Base-by-base conservation (phyloP, 2,329 filamentous ascomycete genomes). In the Myrmaecium sp. region DNA sequence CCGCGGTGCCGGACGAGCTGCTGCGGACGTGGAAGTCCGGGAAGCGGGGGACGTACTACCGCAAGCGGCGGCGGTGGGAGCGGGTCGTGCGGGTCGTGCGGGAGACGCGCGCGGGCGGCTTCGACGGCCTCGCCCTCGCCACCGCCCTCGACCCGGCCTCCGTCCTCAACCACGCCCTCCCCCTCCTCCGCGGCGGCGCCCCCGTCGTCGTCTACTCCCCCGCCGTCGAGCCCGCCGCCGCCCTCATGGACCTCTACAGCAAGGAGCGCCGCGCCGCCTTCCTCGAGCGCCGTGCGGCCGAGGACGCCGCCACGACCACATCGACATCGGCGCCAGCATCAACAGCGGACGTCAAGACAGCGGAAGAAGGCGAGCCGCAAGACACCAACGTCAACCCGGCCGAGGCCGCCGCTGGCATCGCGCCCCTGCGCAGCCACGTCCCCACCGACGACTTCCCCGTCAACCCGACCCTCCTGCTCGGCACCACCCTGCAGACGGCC, bases 171-270 rank as follows among this genome's bases (percentile, higher is more conserved):
- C 66, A 82, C 39, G 58, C 73, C 0, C 66, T 95, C 0, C 84
- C 86, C 0, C 63, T 95, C 0, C 64, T 98, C 2, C 66, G 74
- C 0, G 83, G 84, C 14, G 84, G 82, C 9, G 82, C 81, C 0
- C 74, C 80, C 11, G 68, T 95, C 1, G 79, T 84, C 21, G 74
- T 94, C 18, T 95, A 93, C 59, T 77, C 71, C 5, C 77, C 78
- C 0, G 73, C 69, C 7, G 63, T 86, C 20, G 89, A 95, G 50
- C 73, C 83, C 0, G 62, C 95, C 5, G 68, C 74, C 0, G 63
- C 70, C 34, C 57, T 94, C 4, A 73, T 76, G 31, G 89, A 98
- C 47, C 70, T 75, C 37, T 95, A 93, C 51, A 83, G 74, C 37
- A 78, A 84, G 9, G 69, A 72, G 4, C 66, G 86, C 4, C 68